These are phyloP conservation scores for Linnemannia zychae DNA, from an alignment of 192 early-diverging fungal genomes.

Conservation along the genomic window DNA sequence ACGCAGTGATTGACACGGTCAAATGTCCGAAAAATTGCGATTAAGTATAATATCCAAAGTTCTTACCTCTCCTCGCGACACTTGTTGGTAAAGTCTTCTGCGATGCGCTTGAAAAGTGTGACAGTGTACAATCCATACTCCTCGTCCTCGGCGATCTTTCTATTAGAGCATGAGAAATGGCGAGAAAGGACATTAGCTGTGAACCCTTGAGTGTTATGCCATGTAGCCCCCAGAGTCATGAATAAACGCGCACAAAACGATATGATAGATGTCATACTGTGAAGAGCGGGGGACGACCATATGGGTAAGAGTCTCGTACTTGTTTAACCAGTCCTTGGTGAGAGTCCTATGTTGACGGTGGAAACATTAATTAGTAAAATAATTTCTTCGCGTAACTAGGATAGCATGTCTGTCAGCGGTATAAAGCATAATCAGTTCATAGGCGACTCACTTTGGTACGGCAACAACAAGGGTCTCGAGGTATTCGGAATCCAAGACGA, in stretches of 20 bases:
- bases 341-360: constrained; percentile 58
- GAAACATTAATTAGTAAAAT: background rate
- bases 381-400: background rate
- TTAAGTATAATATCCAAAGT: background rate
- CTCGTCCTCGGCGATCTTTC: constrained; percentile 93
- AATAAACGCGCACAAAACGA: background rate
- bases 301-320: constrained; percentile 91
- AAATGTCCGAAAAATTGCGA: background rate
- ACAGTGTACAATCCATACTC: constrained; percentile 94
- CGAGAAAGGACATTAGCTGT: background rate
- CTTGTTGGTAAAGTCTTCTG: constrained; percentile 93
- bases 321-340: constrained; percentile 86
- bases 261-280: constrained; percentile 63
- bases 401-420: background rate
- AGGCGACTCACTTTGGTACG: constrained; percentile 82
- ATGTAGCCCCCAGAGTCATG: background rate
- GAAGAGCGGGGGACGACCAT: constrained; percentile 98
- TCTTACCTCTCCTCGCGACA: constrained; percentile 86
- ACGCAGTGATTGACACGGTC: background rate
- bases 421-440: background rate
- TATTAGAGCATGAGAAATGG: constrained; percentile 24
- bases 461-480: constrained; percentile 93
- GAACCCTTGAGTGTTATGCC: background rate
- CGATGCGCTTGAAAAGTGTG: constrained; percentile 89
- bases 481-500: constrained; percentile 95